Evolutionary conservation across 208 protist species (phyloP).

Genomic region (Crithidia acanthocephali): DNA sequence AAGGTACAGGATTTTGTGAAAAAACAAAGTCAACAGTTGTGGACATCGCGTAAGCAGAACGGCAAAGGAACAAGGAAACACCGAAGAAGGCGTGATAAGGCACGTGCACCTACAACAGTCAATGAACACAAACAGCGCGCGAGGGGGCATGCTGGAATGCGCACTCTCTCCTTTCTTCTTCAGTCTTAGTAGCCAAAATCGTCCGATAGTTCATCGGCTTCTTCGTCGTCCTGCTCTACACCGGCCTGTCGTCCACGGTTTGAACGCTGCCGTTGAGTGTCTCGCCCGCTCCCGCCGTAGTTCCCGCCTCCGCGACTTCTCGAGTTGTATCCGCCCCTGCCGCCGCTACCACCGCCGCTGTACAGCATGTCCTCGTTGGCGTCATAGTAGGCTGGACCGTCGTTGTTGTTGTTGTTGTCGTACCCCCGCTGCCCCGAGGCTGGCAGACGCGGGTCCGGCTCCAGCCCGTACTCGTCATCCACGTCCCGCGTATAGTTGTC

Average conservation of each 20-base stretch:
- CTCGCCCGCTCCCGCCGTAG: conserved; percentile 18
- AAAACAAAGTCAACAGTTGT: too few relatives aligned
- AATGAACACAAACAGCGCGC: too few relatives aligned
- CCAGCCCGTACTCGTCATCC: conserved; percentile 20
- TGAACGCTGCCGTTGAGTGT: conserved; percentile 14
- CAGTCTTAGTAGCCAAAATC: conserved; percentile 19
- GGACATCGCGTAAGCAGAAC: too few relatives aligned
- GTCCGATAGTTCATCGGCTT: conserved; percentile 43
- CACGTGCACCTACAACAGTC: too few relatives aligned
- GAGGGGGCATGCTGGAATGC: too few relatives aligned
- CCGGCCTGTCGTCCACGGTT: conserved; percentile 23
- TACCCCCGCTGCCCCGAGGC: conserved; percentile 2
- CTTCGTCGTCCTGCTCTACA: conserved; percentile 36
- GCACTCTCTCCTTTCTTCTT: not conserved
- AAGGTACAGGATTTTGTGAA: too few relatives aligned
- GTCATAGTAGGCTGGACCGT: conserved; percentile 22
- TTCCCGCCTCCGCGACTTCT: conserved; percentile 10
- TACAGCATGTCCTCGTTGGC: conserved; percentile 26
- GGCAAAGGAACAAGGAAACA: too few relatives aligned
- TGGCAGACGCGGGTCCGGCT: conserved; percentile 29
- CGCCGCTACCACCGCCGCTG: conserved; percentile 10
- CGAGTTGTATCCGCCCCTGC: conserved; percentile 6
- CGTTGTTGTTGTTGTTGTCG: conserved; percentile 2
- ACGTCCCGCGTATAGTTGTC: not conserved
- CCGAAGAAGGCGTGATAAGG: too few relatives aligned